A percentile compares a stretch with the other conserved stretches of the same genome.
Conservation (phyloP, 2,329 filamentous ascomycete genomes). For the Aspergillus ustus region DNA sequence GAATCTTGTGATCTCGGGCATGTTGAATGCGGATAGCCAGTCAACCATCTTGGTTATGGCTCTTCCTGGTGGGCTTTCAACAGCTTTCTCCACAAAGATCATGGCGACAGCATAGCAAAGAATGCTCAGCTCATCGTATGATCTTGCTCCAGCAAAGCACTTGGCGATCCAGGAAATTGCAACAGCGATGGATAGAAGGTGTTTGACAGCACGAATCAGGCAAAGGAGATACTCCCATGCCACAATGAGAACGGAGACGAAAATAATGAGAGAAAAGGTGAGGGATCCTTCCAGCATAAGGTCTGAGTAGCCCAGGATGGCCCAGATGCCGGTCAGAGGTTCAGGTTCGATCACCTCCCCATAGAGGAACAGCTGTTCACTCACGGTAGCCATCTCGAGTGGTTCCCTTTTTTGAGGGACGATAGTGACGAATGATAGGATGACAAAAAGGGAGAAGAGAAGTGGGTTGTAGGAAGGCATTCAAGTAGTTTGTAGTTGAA, state of each 20-base stretch:
- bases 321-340: constrained; percentile 1
- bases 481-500: background rate
- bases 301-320: constrained; percentile 15
- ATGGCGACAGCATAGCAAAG: background rate
- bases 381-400: constrained; percentile 21
- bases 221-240: constrained; percentile 1
- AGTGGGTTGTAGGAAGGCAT: background rate
- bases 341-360: constrained; percentile 17
- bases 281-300: constrained; percentile 16
- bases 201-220: background rate
- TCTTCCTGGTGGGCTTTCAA: background rate
- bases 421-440: background rate
- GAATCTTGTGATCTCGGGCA: constrained; percentile 2
- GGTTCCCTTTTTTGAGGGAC: background rate
- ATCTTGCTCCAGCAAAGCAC: background rate
- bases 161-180: background rate
- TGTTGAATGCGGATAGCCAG: constrained; percentile 21
- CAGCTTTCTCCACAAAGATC: background rate
- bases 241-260: background rate
- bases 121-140: background rate
- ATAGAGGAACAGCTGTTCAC: constrained; percentile 23
- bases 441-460: background rate
- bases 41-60: background rate
- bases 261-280: constrained; percentile 14
- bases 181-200: background rate